Conservation (phyloP, 2,329 filamentous ascomycete genomes). For the Stagonosporopsis cucurbitacearum region DNA sequence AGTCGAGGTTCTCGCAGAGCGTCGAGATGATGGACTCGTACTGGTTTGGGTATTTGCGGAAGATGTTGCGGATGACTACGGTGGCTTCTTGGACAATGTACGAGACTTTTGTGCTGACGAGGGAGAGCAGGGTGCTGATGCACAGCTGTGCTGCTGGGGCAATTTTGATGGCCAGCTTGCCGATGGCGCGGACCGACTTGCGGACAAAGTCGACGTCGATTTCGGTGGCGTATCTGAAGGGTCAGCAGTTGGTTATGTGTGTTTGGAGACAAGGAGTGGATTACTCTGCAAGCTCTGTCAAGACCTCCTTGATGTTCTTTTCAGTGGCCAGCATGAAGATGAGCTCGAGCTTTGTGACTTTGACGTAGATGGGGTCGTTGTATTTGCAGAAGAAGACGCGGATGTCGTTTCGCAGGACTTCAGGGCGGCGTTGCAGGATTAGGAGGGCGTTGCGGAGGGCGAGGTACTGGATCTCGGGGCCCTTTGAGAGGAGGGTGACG, state of each 20-base stretch:
- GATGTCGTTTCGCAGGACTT: slow-evolving; percentile 95
- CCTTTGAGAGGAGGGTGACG: slow-evolving; percentile 93
- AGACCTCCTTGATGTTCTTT: slow-evolving; percentile 91
- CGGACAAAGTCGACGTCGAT: slow-evolving; percentile 99
- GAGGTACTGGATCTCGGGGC: slow-evolving; percentile 97
- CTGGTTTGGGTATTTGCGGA: slow-evolving; percentile 98
- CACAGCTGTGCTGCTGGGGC: slow-evolving; percentile 89
- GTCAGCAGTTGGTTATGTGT: neutral
- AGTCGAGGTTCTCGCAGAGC: slow-evolving; percentile 94
- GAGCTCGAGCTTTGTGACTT: slow-evolving; percentile 96
- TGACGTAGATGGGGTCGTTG: slow-evolving; percentile 99
- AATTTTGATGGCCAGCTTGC: slow-evolving; percentile 98
- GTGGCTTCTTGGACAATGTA: slow-evolving; percentile 99
- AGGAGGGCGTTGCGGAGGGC: slow-evolving; percentile 91
- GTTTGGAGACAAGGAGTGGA: slow-evolving; percentile 37
- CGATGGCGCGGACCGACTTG: slow-evolving; percentile 95
- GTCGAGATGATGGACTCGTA: slow-evolving; percentile 98
- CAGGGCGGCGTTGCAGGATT: slow-evolving; percentile 89
- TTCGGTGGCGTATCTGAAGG: slow-evolving; percentile 79
- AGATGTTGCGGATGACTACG: slow-evolving; percentile 98
- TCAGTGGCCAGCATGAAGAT: slow-evolving; percentile 99
- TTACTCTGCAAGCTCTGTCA: slow-evolving; percentile 92
- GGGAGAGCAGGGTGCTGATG: slow-evolving; percentile 89
- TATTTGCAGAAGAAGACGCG: slow-evolving; percentile 99
- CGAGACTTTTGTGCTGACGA: slow-evolving; percentile 96